A percentile compares a stretch with the other conserved stretches of the same genome.
Evolutionary conservation across 805 yeast genomes (phyloP).

Genomic region (Saturnispora dispora): DNA sequence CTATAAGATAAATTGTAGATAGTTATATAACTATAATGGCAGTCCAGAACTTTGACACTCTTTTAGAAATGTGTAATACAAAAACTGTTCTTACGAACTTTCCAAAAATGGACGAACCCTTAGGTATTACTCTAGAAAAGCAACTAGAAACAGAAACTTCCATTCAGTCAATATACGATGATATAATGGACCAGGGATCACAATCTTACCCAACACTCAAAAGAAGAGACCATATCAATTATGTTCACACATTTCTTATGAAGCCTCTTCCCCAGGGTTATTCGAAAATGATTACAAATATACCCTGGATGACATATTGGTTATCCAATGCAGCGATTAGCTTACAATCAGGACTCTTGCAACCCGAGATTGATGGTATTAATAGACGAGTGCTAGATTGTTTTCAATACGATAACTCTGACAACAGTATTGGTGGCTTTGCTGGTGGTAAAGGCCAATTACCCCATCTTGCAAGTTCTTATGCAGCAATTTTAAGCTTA

Average conservation of each 20-base stretch:
- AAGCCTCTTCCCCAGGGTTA: slow-evolving; percentile 43
- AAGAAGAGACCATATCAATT: slow-evolving; percentile 34
- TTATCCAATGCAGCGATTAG: slow-evolving; percentile 44
- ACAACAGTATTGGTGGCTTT: slow-evolving; percentile 33
- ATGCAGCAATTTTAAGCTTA: slow-evolving; percentile 64
- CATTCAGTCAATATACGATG: slow-evolving; percentile 26
- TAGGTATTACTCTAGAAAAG: slow-evolving; percentile 29
- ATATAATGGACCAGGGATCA: slow-evolving; percentile 23
- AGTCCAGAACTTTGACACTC: slow-evolving; percentile 16
- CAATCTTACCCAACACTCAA: slow-evolving; percentile 23
- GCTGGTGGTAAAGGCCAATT: slow-evolving; percentile 80
- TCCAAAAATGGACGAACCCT: slow-evolving; percentile 13
- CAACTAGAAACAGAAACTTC: slow-evolving; percentile 33
- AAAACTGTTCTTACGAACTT: background rate
- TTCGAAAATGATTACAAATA: slow-evolving; percentile 71
- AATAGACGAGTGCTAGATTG: slow-evolving; percentile 9
- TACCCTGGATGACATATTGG: slow-evolving; percentile 90
- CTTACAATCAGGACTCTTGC: slow-evolving; percentile 20
- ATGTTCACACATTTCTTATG: slow-evolving; percentile 32
- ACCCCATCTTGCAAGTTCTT: slow-evolving; percentile 79
- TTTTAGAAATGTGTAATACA: slow-evolving; percentile 16
- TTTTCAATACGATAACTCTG: background rate
- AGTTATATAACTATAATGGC: background rate
- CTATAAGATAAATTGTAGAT: background rate
- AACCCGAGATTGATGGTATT: slow-evolving; percentile 10